Evolutionary conservation across 768 basidiomycete species (phyloP), one percentile per base, ranked within the genome.

Genomic region (Russula earlei): DNA sequence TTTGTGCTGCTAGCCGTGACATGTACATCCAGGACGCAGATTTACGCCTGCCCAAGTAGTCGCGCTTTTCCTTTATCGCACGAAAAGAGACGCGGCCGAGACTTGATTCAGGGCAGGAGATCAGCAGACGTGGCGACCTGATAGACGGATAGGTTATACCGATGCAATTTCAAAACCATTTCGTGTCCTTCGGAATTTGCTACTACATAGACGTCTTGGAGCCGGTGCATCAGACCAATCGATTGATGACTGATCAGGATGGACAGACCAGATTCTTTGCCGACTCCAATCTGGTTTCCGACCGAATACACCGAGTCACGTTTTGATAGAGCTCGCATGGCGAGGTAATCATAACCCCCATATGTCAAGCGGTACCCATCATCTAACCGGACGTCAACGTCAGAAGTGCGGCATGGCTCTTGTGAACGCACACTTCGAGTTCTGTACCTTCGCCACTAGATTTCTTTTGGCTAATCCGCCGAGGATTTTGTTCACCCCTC

Each of bases 1-100:
- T 98, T 72, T 95, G 87, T 9, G 96, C 96, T 17, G 94, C 87
- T 44, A 99, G 72, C 20, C 96, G 81, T 20, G 91, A 94, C 90
- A 99, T 91, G 71, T 97, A 98, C 93, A 98, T 96, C 96, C 96
- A 99, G 17, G 91, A 91, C 0, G 96, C 95, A 17, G 87, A 90
- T 70, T 92, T 92, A 40, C 96, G 81, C 69, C 93, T 95, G 22
- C 94, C 91, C 53, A 99, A 74, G 67, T 98, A 99, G 67, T 99
- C 96, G 57, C 96, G 77, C 67, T 98, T 98, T 64, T 85, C 79
- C 71, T 99, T 99, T 73, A 99, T 92, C 0, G 91, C 84, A 40
- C 96, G 85, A 73, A 99, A 99, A 0, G 94, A 97, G 63, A 97
- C 83, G n/a, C 96, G 87, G 33, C 96, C 96, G 17, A 98, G 79